Evolutionary conservation across 2,329 filamentous ascomycete genomes (phyloP), one percentile per base, ranked within the genome.

Genomic region (Botrytis galanthina): DNA sequence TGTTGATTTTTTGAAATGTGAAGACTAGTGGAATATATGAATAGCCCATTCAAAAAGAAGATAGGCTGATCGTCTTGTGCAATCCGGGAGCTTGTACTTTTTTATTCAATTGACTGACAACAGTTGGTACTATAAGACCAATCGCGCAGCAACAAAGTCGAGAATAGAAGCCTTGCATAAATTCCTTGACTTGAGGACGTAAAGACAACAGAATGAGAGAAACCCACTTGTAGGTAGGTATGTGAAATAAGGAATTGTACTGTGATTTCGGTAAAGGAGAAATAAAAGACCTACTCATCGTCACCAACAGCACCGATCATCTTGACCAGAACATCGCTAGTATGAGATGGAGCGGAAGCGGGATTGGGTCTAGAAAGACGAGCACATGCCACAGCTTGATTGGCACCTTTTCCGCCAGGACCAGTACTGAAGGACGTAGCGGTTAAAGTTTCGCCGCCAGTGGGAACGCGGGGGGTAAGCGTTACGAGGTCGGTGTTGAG

Each of bases 401-500:
- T 98, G 75, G 95, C 94, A 76, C 95, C 95, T 84, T 99, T 99
- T 73, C 96, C 95, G 79, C 95, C 96, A 44, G 92, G 91, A 61
- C 92, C 94, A 51, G 91, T 93, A 80, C 87, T 87, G 84, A 97
- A 97, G 32, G 89, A 90, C 76, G 86, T 90, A 66, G 93, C 89
- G 3, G 93, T 95, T 70, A 98, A 87, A 4, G 95, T 98, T 84
- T 99, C 95, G 77, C 95, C 96, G 0, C 92, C 91, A 1, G 87
- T 84, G 1, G 96, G 95, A 76, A 97, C 90, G 76, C 95, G 93
- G 8, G 93, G 86, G 48, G 96, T 96, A 79, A 93, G 91, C 59
- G 94, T 95, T 76, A 97, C 93, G 76, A 98, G 91, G 84, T 99
- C 95, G 81, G 93, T 93, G 84, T 98, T 98, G 75, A 99, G 90